These are phyloP conservation scores for Cornus controversa DNA, from an alignment of 148 eudicot species.

Conservation along the genomic window DNA sequence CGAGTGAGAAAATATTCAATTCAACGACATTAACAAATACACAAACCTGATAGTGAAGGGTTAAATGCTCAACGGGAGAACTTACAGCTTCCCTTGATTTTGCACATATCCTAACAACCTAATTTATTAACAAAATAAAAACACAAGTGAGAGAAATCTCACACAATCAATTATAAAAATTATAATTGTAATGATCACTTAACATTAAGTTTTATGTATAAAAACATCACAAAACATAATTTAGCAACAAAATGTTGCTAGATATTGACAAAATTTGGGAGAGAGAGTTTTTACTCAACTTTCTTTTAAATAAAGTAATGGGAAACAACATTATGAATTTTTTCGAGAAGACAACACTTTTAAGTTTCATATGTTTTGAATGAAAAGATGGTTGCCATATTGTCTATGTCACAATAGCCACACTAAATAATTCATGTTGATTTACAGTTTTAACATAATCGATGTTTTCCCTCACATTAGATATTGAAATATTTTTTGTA, in stretches of 20 bases:
- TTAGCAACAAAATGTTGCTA: not conserved
- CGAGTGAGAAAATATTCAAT: no score
- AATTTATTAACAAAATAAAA: not conserved
- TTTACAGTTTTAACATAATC: no score
- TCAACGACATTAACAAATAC: not conserved
- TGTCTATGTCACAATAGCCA: not conserved
- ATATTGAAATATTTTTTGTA: no score
- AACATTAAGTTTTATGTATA: not conserved
- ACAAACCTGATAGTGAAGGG: slow-evolving; percentile 96
- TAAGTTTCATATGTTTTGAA: no score
- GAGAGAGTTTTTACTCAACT: no score
- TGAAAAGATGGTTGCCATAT: not conserved
- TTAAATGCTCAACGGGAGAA: slow-evolving; percentile 97
- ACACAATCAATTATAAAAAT: not conserved
- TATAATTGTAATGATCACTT: no score
- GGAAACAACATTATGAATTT: no score
- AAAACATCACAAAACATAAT: no score
- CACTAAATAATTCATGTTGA: not conserved
- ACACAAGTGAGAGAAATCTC: not conserved
- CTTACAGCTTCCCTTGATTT: slow-evolving; percentile 99
- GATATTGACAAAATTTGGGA: not conserved
- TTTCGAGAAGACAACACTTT: no score
- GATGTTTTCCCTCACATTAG: no score
- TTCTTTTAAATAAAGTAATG: no score
- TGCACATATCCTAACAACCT: slow-evolving; percentile 99